Base-by-base conservation (phyloP, 73 alveolate genomes). In the Paramecium bursaria region DNA sequence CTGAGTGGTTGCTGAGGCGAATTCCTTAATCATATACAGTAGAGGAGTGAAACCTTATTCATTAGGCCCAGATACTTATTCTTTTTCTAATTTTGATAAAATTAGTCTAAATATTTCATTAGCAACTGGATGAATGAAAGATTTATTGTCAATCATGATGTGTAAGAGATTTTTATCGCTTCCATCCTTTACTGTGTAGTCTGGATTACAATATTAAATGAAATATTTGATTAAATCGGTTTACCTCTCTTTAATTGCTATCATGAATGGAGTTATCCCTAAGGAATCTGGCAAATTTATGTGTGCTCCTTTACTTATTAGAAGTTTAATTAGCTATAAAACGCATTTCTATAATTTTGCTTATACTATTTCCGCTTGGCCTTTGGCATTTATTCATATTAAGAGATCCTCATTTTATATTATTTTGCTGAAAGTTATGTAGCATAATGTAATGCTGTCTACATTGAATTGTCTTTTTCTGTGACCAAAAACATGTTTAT, bases 401-500 rank as follows among this genome's bases (percentile, higher is more conserved):
- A 39, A 13, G 19, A 48, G 15, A 22, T 49, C 23, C 57, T 27
- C 54, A 82, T 52, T 22, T 80, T 90, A 46, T 25, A 21, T 48
- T 85, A 85, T 49, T 60, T 49, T 48, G 26, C 86, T 26, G 85
- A 52, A 79, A 61, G 87, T 57, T 35, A 92, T 93, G 44, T 57
- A 30, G 91, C 87, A 86, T 94, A 87, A 85, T 96, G 99, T 21
- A 96, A 77, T 44, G 97, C 85, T 10, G 98, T 94, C 67, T 80
- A 75, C 1, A 98, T 99, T 30, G 94, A 86, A 22, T 57, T 82
- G 87, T 97, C 98, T 42, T 94, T 91, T 55, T 86, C 85, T 90
- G 94, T 94, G 3, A 95, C 90, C 88, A 95, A 96, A n/a, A 27
- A 98, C 98, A 50, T 95, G 85, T 86, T 96, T 95, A 55, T 94